These are phyloP conservation scores for Amorphotheca resinae DNA, from an alignment of 495 filamentous ascomycete species.

Conservation along the genomic window DNA sequence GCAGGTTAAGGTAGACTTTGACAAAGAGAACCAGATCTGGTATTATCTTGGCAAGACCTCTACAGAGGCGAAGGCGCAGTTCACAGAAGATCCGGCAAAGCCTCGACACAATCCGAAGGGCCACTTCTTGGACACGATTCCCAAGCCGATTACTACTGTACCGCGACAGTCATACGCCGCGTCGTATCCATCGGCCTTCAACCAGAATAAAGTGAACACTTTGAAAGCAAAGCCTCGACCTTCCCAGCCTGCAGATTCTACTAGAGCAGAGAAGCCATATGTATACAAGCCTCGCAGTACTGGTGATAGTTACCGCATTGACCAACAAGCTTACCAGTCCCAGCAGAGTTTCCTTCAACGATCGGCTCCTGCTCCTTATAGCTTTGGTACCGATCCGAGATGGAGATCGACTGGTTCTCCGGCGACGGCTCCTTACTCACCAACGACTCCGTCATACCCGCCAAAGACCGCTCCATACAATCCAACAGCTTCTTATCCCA, in stretches of 20 bases:
- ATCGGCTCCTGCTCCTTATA: constrained; percentile 9
- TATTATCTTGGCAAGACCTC: constrained; percentile 78
- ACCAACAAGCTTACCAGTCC: constrained; percentile 24
- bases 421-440: neutral
- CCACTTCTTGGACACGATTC: constrained; percentile 51
- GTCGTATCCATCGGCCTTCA: constrained; percentile 17
- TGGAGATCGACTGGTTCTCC: constrained; percentile 2
- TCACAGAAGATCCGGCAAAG: constrained; percentile 65
- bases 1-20: constrained; percentile 51
- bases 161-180: constrained; percentile 24
- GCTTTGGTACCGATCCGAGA: constrained; percentile 14
- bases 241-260: neutral
- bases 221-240: constrained; percentile 4
- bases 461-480: neutral
- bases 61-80: constrained; percentile 86
- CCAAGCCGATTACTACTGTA: constrained; percentile 31
- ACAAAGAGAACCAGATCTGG: constrained; percentile 66
- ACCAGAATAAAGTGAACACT: constrained; percentile 15
- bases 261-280: constrained; percentile 37
- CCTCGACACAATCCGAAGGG: constrained; percentile 41
- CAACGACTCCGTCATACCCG: neutral
- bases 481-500: neutral
- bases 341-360: constrained; percentile 29
- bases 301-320: constrained; percentile 20
- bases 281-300: constrained; percentile 38